These are phyloP conservation scores for Tricholoma bakamatsutake DNA, from an alignment of 768 basidiomycete genomes.

Conservation along the genomic window DNA sequence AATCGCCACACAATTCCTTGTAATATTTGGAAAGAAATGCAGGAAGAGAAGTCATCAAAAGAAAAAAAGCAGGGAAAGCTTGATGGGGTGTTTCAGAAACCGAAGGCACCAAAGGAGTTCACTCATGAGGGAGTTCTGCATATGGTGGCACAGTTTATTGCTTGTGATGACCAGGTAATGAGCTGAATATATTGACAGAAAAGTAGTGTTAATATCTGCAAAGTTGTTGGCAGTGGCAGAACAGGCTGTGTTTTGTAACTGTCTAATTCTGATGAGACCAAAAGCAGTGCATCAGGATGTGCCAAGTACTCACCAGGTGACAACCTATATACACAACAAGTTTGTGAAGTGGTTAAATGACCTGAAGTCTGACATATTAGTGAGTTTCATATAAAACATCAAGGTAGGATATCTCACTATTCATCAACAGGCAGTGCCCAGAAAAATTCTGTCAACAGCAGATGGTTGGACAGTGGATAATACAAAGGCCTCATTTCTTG, in stretches of 20 bases:
- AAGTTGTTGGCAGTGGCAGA: not conserved
- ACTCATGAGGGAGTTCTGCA: slow-evolving; percentile 5
- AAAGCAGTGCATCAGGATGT: not conserved
- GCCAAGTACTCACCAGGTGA: slow-evolving; percentile 8
- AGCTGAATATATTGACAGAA: no score
- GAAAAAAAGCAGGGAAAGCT: slow-evolving; percentile 7
- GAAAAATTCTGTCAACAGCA: no score
- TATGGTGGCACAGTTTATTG: slow-evolving; percentile 11
- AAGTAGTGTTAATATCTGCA: slow-evolving; percentile 2
- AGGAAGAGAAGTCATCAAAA: not conserved
- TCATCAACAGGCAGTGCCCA: no score
- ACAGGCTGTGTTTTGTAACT: not conserved
- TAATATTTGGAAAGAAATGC: slow-evolving; percentile 5
- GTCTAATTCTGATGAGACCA: not conserved
- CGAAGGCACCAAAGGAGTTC: no score
- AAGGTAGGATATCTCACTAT: no score
- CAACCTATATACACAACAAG: slow-evolving; percentile 10
- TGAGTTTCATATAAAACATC: no score
- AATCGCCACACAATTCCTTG: slow-evolving; percentile 11
- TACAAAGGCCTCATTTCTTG: no score
- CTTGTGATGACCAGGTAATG: slow-evolving; percentile 16
- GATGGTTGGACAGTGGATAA: no score
- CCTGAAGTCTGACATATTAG: slow-evolving; percentile 11
- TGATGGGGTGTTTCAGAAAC: not conserved
- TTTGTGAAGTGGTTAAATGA: slow-evolving; percentile 5